Conservation (phyloP, 1,284 basidiomycete species). For the Polyporus tsugae region DNA sequence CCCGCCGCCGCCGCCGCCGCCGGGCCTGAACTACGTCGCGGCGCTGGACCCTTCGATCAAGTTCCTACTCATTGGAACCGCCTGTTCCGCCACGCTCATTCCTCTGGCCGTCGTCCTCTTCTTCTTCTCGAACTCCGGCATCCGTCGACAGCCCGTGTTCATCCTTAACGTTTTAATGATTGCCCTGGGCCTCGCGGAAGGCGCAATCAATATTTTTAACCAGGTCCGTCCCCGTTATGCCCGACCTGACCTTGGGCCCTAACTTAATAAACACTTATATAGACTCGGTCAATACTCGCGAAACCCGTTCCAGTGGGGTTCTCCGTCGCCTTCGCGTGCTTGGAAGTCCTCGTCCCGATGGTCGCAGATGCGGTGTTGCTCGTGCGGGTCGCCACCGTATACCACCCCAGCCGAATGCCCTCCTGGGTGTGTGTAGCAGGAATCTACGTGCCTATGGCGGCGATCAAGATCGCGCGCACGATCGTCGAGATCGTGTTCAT, state of each 20-base stretch:
- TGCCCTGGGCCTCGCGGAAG: constrained; percentile 29
- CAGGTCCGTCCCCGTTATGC: constrained; percentile 9
- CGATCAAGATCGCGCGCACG: constrained; percentile 16
- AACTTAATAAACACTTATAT: background rate
- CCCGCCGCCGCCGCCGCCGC: constrained; percentile 10
- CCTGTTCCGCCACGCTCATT: constrained; percentile 31
- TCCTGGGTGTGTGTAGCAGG: background rate
- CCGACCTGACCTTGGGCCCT: background rate
- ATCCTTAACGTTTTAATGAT: constrained; percentile 39
- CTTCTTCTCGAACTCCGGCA: constrained; percentile 36
- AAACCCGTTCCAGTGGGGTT: constrained; percentile 2
- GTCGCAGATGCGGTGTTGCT: constrained; percentile 15
- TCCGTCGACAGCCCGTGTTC: constrained; percentile 40
- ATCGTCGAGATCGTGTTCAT: constrained; percentile 7
- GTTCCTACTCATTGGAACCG: constrained; percentile 34
- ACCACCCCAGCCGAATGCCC: background rate
- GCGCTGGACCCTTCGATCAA: constrained; percentile 31
- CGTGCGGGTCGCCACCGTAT: constrained; percentile 17
- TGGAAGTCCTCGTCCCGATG: constrained; percentile 7
- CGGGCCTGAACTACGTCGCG: constrained; percentile 17
- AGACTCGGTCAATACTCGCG: constrained; percentile 3
- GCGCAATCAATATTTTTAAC: constrained; percentile 22
- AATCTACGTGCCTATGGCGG: constrained; percentile 10
- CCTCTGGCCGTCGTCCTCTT: constrained; percentile 36
- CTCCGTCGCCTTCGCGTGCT: constrained; percentile 2